Conservation (phyloP, 2,329 filamentous ascomycete species). For the Neonectria sp. region DNA sequence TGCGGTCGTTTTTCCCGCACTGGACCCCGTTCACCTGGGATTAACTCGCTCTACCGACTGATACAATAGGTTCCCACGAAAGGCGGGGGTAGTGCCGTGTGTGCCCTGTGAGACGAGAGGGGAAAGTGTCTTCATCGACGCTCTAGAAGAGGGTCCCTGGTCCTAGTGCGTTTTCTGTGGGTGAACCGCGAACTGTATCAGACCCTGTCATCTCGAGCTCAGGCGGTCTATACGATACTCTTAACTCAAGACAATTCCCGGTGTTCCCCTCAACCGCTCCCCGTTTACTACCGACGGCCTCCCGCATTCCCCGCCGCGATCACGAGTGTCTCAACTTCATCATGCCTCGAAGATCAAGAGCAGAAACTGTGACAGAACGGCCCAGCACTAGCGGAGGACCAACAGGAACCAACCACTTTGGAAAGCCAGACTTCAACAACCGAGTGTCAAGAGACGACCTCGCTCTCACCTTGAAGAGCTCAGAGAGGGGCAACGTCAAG, state of each 20-base stretch:
- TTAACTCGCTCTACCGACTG: constrained; percentile 33
- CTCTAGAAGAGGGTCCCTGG: constrained; percentile 39
- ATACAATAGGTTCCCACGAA: constrained; percentile 41
- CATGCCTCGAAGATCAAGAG: constrained; percentile 46
- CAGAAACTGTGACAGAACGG: constrained; percentile 43
- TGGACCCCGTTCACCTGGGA: constrained; percentile 40
- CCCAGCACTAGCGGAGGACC: constrained; percentile 45
- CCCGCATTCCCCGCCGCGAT: constrained; percentile 32
- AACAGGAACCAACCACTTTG: constrained; percentile 32
- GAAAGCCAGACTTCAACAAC: constrained; percentile 50
- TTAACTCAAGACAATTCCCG: constrained; percentile 43
- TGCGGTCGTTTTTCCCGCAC: constrained; percentile 45
- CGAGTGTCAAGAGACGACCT: constrained; percentile 63
- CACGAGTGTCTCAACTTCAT: constrained; percentile 31
- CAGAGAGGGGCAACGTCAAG: constrained; percentile 52
- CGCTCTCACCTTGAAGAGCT: constrained; percentile 48
- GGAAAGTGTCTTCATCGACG: constrained; percentile 38
- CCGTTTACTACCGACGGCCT: constrained; percentile 42
- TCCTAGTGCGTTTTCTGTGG: constrained; percentile 37
- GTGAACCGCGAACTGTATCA: constrained; percentile 48
- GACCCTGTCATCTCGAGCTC: constrained; percentile 46
- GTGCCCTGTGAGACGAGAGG: constrained; percentile 45
- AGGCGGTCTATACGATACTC: constrained; percentile 41
- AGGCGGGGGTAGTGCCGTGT: constrained; percentile 42
- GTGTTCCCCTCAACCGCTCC: constrained; percentile 30